A percentile compares a stretch with the other conserved stretches of the same genome.
phyloP scores from a whole-genome alignment of 1,139 yeast genomes.

The Maudiozyma humilis region DNA sequence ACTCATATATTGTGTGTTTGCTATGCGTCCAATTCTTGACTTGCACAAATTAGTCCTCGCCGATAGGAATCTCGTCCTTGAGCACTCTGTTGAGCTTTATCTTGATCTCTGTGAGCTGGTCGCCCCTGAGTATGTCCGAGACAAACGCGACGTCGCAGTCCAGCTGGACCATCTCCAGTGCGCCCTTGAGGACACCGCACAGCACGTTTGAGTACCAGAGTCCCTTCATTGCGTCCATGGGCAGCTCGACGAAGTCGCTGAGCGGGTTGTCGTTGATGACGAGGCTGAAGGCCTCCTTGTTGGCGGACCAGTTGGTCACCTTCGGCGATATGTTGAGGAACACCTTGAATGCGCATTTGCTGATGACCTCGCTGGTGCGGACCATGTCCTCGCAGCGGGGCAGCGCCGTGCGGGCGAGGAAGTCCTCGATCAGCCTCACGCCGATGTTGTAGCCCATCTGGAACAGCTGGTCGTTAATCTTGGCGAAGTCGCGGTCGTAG shows the following conservation, averaged over 20 bases:
- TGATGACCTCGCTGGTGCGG: conserved; percentile 80
- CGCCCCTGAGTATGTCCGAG: conserved; percentile 77
- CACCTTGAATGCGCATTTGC: conserved; percentile 83
- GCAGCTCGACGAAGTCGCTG: conserved; percentile 91
- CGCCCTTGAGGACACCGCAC: conserved; percentile 86
- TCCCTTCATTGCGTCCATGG: conserved; percentile 61
- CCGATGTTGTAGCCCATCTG: conserved; percentile 97
- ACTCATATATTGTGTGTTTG: too few species aligned
- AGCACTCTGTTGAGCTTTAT: conserved; percentile 63
- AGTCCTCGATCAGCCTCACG: conserved; percentile 82
- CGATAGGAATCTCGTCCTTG: conserved; percentile 94
- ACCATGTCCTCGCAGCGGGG: conserved; percentile 72
- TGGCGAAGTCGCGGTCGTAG: conserved; percentile 60
- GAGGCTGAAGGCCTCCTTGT: conserved; percentile 65
- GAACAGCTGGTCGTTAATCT: conserved; percentile 77
- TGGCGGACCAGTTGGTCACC: conserved; percentile 69
- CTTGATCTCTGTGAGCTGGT: conserved; percentile 69
- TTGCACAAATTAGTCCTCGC: conserved; percentile 69
- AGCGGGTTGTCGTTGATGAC: conserved; percentile 80
- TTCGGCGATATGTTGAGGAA: conserved; percentile 77
- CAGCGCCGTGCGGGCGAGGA: conserved; percentile 75
- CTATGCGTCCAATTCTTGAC: too few species aligned
- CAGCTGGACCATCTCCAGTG: conserved; percentile 90
- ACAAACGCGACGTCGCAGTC: conserved; percentile 80
- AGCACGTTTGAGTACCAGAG: conserved; percentile 89